Evolutionary conservation across 768 basidiomycete species (phyloP), one percentile per base, ranked within the genome.

Genomic region (Pluteus cervinus): DNA sequence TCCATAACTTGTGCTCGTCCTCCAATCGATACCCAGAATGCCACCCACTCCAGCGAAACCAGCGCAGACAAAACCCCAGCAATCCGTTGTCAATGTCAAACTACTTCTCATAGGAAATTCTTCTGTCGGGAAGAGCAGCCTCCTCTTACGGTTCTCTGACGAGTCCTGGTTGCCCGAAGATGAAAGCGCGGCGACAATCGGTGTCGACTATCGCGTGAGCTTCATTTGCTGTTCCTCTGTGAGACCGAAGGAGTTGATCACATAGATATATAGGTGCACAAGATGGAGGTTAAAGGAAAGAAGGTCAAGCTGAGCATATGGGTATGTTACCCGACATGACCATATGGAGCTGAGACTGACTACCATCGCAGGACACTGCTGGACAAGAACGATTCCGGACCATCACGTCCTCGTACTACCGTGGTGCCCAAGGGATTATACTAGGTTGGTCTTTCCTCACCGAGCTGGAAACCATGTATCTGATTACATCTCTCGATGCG

Each of bases 331-430:
- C 34, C 32, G 4, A 16, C 11, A 25, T 42, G 29, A 10, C 33
- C 24, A 12, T 29, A 15, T 35, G 34, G 24, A 22, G 34, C 12
- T 28, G 4, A 30, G n/a, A 20, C 14, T 21, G 30, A 25, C 12
- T 10, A 18, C 24, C 14, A 18, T 28, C 8, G 24, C 49, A 92
- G 90, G 90, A 96, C 50, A 94, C 91, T 0, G 90, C 92, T 34
- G 94, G 96, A 0, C 94, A 98, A 58, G 96, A 99, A 61, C 80
- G 94, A 4, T 99, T 97, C 55, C 73, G 91, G 31, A 96, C 93
- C 3, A 84, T 99, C 48, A 98, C 96, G 4, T 85, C 85, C 2
- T 89, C 86, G 7, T 99, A 98, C 52, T 99, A 98, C 54, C 76
- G 96, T 20, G 86, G 86, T 2, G 86, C 86, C 29, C 85, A 89